Percentiles rank a stretch among this genome's conserved stretches.
These are phyloP conservation scores for Cystobasidium sp. DNA, from an alignment of 1,284 basidiomycete genomes.

Conservation along the genomic window DNA sequence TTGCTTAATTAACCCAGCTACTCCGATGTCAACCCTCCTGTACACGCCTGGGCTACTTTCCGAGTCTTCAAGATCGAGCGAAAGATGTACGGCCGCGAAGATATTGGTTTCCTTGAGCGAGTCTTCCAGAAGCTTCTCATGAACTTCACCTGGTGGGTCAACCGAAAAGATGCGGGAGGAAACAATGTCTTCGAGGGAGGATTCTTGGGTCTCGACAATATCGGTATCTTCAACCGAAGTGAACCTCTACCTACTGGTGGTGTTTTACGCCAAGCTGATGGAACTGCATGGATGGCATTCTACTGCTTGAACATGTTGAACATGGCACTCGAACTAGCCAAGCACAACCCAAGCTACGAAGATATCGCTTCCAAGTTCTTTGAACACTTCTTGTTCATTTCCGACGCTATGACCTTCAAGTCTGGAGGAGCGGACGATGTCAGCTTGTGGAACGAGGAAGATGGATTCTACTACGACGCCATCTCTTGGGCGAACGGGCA, in stretches of 20 bases:
- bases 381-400: conserved; percentile 75
- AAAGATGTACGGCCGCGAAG: conserved; percentile 87
- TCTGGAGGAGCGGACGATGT: conserved; percentile 64
- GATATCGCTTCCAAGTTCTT: conserved; percentile 99
- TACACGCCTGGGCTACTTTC: conserved; percentile 79
- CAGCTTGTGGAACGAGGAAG: conserved; percentile 92
- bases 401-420: conserved; percentile 95
- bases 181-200: conserved; percentile 98
- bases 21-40: conserved; percentile 57
- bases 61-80: conserved; percentile 98
- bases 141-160: conserved; percentile 99
- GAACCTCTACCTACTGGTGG: conserved; percentile 91
- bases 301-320: conserved; percentile 69
- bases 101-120: conserved; percentile 89
- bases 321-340: conserved; percentile 95
- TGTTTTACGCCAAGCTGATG: conserved; percentile 89
- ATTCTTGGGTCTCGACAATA: conserved; percentile 96
- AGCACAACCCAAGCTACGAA: conserved; percentile 96
- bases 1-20: conserved; percentile 55
- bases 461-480: conserved; percentile 96
- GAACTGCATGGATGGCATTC: conserved; percentile 99
- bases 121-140: conserved; percentile 97
- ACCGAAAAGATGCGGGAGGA: conserved; percentile 91
- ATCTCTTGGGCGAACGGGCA: conserved; percentile 53
- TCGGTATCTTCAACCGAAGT: conserved; percentile 96